Evolutionary conservation across 2,329 filamentous ascomycete species (phyloP).

Genomic region (Capronia americana): DNA sequence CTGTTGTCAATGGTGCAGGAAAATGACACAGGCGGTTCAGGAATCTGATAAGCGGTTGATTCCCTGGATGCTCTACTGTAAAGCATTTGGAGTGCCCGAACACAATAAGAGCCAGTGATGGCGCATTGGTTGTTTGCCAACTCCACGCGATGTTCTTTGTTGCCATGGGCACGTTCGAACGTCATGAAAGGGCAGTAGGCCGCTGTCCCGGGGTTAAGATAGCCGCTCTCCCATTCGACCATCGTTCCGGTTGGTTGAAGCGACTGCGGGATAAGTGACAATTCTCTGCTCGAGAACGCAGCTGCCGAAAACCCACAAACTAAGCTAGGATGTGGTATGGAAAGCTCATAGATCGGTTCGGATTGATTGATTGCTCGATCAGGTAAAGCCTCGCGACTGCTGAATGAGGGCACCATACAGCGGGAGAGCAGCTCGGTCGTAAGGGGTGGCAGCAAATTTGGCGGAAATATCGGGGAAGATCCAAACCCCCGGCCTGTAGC

Average conservation of each 20-base stretch:
- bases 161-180: constrained; percentile 34
- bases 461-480: constrained; percentile 34
- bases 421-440: constrained; percentile 30
- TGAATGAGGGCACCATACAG: constrained; percentile 34
- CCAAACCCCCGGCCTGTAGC: constrained; percentile 32
- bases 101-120: constrained; percentile 31
- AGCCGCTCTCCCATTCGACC: constrained; percentile 33
- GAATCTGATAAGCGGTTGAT: constrained; percentile 14
- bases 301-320: constrained; percentile 33
- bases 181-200: constrained; percentile 33
- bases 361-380: constrained; percentile 21
- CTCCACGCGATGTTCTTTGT: constrained; percentile 33
- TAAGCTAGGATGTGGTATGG: constrained; percentile 29
- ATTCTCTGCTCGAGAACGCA: constrained; percentile 27
- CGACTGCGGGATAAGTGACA: constrained; percentile 30
- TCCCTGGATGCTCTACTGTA: constrained; percentile 26
- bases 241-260: constrained; percentile 32
- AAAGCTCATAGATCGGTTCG: constrained; percentile 33
- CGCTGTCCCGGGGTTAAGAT: constrained; percentile 25
- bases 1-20: constrained; percentile 36
- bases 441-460: constrained; percentile 34
- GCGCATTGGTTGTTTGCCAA: constrained; percentile 37
- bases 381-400: constrained; percentile 32
- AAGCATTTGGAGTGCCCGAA: constrained; percentile 32
- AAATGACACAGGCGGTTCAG: constrained; percentile 32